Evolutionary conservation across 1,284 basidiomycete genomes (phyloP), one percentile per base, ranked within the genome.

Genomic region (Melampsora medusae): DNA sequence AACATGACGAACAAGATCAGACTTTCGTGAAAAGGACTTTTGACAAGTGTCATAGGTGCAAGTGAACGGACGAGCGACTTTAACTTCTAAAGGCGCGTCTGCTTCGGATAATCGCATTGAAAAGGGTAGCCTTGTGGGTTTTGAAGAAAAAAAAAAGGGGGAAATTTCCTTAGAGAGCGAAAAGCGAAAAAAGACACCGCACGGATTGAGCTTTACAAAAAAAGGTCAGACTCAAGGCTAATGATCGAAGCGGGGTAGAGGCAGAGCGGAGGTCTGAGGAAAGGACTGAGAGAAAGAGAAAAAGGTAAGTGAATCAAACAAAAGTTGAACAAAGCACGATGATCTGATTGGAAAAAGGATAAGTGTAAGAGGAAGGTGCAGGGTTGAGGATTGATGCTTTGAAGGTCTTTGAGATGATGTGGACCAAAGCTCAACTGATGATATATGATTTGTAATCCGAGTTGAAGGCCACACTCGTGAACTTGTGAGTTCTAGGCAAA

Each of bases 21-120:
- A 84, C 75, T 84, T 84, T 31, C 86, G 81, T 0, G 84, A 83
- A 77, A 86, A 86, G 9, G 84, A 81, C 79, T 86, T 86, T 78
- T 83, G 80, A 78, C 86, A 86, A 17, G 79, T 77, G 0, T 78
- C 77, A 33, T 81, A 82, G 56, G 81, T 81, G 79, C 85, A 85
- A 50, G 82, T 80, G 77, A 82, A 84, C 19, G 83, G 83, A 65
- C 83, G 79, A 33, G 78, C 74, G 4, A 16, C 10, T 35, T 62
- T 62, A 35, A 19, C 25, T 62, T 62, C 25, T 35, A 7, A 19
- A 62, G 33, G 60, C 4, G 60, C 10, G 33, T 31, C 60, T 17
- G 33, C 4, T 62, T 62, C 60, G 53, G 53, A 22, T 5, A 28
- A 28, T 56, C 25, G 53, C 53, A 56, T 56, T n/a, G 25, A 22